Percentiles rank a stretch among this genome's conserved stretches.
phyloP scores from a whole-genome alignment of 345 rosid species.

The Noccaea bulbosa region DNA sequence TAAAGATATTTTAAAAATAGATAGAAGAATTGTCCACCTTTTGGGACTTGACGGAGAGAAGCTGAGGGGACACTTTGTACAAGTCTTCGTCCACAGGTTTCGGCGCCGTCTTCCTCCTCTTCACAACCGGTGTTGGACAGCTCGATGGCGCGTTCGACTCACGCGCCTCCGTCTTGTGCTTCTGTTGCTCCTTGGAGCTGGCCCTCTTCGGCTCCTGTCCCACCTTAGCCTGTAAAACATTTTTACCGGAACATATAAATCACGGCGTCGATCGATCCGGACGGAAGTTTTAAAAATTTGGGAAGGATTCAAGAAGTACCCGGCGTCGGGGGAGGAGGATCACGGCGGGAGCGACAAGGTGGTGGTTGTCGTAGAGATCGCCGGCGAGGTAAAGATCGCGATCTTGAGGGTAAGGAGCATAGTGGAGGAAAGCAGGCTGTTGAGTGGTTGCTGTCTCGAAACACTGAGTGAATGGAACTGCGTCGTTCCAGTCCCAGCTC shows the following conservation, averaged over 20 bases:
- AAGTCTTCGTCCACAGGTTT: conserved; percentile 93
- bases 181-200: neutral
- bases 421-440: conserved; percentile 69
- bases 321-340: conserved; percentile 86
- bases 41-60: conserved; percentile 61
- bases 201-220: conserved; percentile 35
- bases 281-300: neutral
- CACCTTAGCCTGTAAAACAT: conserved; percentile 24
- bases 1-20: neutral
- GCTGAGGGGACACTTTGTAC: conserved; percentile 79
- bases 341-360: conserved; percentile 82
- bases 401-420: conserved; percentile 55
- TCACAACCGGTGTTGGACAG: conserved; percentile 37
- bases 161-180: conserved; percentile 23
- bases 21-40: conserved; percentile 42
- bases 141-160: conserved; percentile 28
- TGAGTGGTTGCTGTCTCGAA: conserved; percentile 81
- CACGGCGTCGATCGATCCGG: neutral
- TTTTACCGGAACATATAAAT: neutral
- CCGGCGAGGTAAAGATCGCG: conserved; percentile 92
- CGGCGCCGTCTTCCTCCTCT: conserved; percentile 48
- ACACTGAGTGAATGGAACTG: conserved; percentile 87
- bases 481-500: conserved; percentile 96
- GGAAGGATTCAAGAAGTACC: conserved; percentile 43
- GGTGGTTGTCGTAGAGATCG: conserved; percentile 77